Conservation (phyloP, 164 flowering plant species). For the Vitis riparia region DNA sequence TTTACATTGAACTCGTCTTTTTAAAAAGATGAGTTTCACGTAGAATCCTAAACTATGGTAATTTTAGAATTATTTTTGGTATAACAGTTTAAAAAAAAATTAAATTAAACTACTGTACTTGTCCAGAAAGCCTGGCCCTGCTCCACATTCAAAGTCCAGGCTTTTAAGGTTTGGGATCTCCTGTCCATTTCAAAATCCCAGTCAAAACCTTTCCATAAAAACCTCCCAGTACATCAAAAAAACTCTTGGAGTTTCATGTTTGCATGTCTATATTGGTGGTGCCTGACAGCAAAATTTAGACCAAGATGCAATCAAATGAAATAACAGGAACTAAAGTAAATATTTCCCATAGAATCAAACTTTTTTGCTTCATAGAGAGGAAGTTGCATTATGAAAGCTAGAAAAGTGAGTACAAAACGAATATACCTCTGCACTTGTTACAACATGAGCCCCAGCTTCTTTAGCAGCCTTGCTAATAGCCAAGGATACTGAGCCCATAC, state of each 20-base stretch:
- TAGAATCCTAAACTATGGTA: too few relatives aligned
- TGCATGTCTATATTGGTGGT: too few relatives aligned
- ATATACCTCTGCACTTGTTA: slow-evolving; percentile 75
- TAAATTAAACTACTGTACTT: too few relatives aligned
- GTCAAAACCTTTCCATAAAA: neutral
- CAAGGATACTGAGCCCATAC: slow-evolving; percentile 88
- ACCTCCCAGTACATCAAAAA: neutral
- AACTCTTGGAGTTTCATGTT: neutral
- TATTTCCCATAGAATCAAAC: neutral
- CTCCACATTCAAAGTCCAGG: too few relatives aligned
- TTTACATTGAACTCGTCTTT: too few relatives aligned
- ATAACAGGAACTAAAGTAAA: neutral
- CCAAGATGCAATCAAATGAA: neutral
- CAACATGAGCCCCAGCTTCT: slow-evolving; percentile 85
- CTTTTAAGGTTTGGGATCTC: too few relatives aligned
- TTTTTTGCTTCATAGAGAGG: neutral
- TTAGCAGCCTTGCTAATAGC: slow-evolving; percentile 77
- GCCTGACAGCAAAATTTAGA: neutral
- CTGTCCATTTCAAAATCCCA: too few relatives aligned
- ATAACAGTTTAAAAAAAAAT: too few relatives aligned
- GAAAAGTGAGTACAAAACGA: neutral
- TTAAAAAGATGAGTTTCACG: too few relatives aligned
- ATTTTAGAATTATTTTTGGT: too few relatives aligned
- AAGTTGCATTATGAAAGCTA: neutral
- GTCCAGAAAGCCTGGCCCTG: too few relatives aligned